Base-by-base conservation (phyloP, 768 basidiomycete species). In the Mycena pura region DNA sequence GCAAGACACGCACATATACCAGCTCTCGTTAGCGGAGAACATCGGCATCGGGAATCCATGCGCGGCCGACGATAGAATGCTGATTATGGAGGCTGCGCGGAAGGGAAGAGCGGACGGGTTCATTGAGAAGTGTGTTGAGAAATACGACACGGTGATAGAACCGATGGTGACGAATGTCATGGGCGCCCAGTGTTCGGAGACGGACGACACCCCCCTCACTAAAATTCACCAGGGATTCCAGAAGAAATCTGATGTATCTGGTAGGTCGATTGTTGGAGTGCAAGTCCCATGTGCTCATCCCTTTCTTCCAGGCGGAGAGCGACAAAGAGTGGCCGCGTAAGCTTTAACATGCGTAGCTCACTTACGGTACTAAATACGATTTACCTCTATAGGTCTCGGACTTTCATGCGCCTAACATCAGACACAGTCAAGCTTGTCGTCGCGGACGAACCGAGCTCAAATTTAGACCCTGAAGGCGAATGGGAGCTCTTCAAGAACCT, bases 391-490 rank as follows among this genome's bases (percentile, higher is more conserved):
- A 75, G 74, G 19, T 63, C 73, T 1, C 44, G 74, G 48, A 72
- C 73, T 21, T 75, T 75, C 62, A 75, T 75, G 74, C 71, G 69
- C 8, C 62, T 75, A 25, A 67, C 60, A 21, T 69, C 71, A 2
- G 64, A 65, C 0, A 45, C 70, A 4, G 71, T 76, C 24, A 76
- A 71, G 22, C 74, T 85, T 3, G 65, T 83, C 14, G 73, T 78
- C 3, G 73, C 78, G 6, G 84, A 84, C 60, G 83, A 84, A 62
- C 84, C 83, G 1, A 83, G 76, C 24, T 82, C 82, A 0, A 74
- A 77, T 3, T 66, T 84, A 5, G 84, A 85, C 50, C 77, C 84
- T 3, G 64, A 77, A 57, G 78, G 76, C 1, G 83, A 84, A 64
- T 71, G 63, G 19, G 67, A 75, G 13, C 62, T 83, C 14, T 75